Evolutionary conservation across 352 stramenopile genomes (phyloP), one percentile per base, ranked within the genome.

Genomic region (Phytophthora colocasiae): DNA sequence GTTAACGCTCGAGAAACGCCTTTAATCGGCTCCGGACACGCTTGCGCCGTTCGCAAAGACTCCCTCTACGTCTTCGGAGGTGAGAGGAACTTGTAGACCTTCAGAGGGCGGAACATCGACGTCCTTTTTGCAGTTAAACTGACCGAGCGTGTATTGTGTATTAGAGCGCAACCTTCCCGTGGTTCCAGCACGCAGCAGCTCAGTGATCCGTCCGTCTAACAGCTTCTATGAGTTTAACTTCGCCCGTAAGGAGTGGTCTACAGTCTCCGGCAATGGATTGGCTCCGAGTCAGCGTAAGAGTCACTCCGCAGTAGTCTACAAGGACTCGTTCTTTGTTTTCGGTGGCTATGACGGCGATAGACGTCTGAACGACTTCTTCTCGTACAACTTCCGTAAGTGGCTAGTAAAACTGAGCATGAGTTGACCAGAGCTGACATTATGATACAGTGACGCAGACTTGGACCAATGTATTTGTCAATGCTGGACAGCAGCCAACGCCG

Each of bases 171-270:
- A 49, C 12, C 48, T 75, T 58, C 56, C 69, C 11, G 41, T 50
- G 1, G 51, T 27, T n/a, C 45, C 58, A 1, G 58, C 54, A 27
- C 69, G 59, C 27, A 62, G 65, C 53, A 74, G 57, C 19, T 48
- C 55, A n/a, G 31, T 63, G 29, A 45, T 69, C 50, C 67, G 64
- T 15, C 80, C 92, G 32, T 70, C 96, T 44, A 97, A 97, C 75
- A 93, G 97, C 75, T 97, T 98, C 69, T 97, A 95, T 67, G 80
- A 93, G 58, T 98, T 96, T 78, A 92, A 92, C 69, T 96, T 98
- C 56, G 82, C 74, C 46, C 80, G 73, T 38, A 89, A 90, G 53
- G 67, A 85, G 44, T 96, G 87, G 87, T 77, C 84, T 0, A 70
- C 85, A 14, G 73, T 94, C 45, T 55, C 76, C 11, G 78, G 75